Percentiles rank a stretch among this genome's conserved stretches.
Conservation (phyloP, 2,329 filamentous ascomycete genomes). For the Sarocladium brachiariae region DNA sequence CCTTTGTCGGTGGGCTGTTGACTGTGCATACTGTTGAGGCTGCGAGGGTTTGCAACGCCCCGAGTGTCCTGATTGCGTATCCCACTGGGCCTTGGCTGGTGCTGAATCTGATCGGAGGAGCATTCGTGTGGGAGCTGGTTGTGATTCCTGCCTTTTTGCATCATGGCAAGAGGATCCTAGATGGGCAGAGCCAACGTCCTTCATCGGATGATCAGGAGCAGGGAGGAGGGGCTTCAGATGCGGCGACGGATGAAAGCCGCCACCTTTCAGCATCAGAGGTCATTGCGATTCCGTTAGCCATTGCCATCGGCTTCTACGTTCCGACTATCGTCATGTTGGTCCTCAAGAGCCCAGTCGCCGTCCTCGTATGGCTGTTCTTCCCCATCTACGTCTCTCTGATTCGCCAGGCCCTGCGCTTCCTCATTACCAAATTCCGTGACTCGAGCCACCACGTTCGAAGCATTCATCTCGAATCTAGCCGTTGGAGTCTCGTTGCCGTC, state of each 20-base stretch:
- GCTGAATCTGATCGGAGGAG: slow-evolving; percentile 42
- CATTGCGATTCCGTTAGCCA: slow-evolving; percentile 46
- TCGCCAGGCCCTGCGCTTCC: slow-evolving; percentile 28
- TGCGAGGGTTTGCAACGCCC: slow-evolving; percentile 34
- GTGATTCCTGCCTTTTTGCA: slow-evolving; percentile 43
- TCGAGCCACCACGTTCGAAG: slow-evolving; percentile 19
- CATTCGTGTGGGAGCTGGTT: slow-evolving; percentile 44
- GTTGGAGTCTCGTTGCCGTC: slow-evolving; percentile 29
- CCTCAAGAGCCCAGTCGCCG: slow-evolving; percentile 27
- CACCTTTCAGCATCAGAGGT: slow-evolving; percentile 44
- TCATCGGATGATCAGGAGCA: slow-evolving; percentile 5
- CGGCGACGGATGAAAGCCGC: slow-evolving; percentile 20
- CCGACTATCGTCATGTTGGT: slow-evolving; percentile 41
- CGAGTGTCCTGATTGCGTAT: slow-evolving; percentile 28
- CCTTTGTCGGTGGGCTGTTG: slow-evolving; percentile 39
- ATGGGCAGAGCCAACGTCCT: slow-evolving; percentile 1
- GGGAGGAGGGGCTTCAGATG: slow-evolving; percentile 14
- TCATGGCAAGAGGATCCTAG: slow-evolving; percentile 30
- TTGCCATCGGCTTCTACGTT: slow-evolving; percentile 39
- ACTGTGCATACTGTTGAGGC: slow-evolving; percentile 44
- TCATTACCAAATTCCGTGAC: slow-evolving; percentile 17
- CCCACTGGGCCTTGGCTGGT: slow-evolving; percentile 38
- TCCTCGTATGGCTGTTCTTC: slow-evolving; percentile 45
- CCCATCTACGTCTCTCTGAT: slow-evolving; percentile 40
- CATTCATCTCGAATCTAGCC: slow-evolving; percentile 37